A percentile compares a stretch with the other conserved stretches of the same genome.
phyloP scores from a whole-genome alignment of 164 flowering plant genomes.

The Berberis vulgaris region DNA sequence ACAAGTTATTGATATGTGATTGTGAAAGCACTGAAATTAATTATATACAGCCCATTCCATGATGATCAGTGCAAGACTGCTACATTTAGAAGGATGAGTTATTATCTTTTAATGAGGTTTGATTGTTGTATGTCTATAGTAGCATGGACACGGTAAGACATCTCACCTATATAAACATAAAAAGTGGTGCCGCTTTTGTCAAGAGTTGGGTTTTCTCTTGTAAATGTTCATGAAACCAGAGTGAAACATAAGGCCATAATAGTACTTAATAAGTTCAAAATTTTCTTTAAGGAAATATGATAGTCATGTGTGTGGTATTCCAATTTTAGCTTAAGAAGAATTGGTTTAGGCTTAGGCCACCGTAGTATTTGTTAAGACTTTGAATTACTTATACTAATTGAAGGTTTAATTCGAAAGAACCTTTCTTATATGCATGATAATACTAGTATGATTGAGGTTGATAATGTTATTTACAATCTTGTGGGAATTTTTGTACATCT shows the following conservation, averaged over 20 bases:
- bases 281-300: neutral
- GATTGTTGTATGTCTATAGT: neutral
- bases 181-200: constrained; percentile 1
- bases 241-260: neutral
- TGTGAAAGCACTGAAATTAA: neutral
- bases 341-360: neutral
- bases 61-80: neutral
- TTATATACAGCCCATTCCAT: neutral
- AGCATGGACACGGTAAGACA: neutral
- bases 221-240: neutral
- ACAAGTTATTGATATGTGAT: neutral
- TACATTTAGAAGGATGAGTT: neutral
- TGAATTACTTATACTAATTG: constrained; percentile 1
- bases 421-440: constrained; percentile 3
- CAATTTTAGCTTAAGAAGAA: neutral
- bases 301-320: neutral
- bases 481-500: too few relatives aligned
- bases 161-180: constrained; percentile 3
- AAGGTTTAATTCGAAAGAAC: constrained; percentile 2
- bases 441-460: neutral
- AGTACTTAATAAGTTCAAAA: neutral
- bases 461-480: too few relatives aligned
- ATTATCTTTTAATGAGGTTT: constrained; percentile 1
- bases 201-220: constrained; percentile 1
- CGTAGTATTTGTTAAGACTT: neutral